Percentiles rank a stretch among this genome's conserved stretches.
phyloP scores from a whole-genome alignment of 139 green algal species.

The Micromonas commoda region DNA sequence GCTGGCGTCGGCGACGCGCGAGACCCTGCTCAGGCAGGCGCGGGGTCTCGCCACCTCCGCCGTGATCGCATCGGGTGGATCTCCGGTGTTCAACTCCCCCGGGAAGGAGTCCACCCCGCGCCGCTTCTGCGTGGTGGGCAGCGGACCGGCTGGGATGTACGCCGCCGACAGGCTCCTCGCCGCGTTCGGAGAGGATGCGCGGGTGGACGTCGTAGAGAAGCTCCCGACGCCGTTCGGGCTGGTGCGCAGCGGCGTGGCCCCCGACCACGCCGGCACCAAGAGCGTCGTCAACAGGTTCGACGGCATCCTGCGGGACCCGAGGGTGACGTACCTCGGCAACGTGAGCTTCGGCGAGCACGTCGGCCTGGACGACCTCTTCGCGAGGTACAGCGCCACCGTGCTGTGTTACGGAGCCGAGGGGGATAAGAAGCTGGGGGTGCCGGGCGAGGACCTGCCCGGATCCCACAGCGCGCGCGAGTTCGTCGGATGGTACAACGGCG shows the following conservation, averaged over 20 bases:
- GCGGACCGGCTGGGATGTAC: slow-evolving; percentile 82
- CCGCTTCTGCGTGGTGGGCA: slow-evolving; percentile 72
- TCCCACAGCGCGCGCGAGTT: slow-evolving; percentile 84
- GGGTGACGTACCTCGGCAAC: slow-evolving; percentile 71
- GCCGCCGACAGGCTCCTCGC: slow-evolving; percentile 48
- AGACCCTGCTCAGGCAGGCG: too few relatives aligned
- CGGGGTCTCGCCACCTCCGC: too few relatives aligned
- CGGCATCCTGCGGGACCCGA: background rate
- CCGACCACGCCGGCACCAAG: slow-evolving; percentile 94
- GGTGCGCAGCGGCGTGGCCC: slow-evolving; percentile 84
- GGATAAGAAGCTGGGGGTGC: slow-evolving; percentile 66
- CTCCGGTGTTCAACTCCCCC: too few relatives aligned
- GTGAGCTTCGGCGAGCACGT: slow-evolving; percentile 67
- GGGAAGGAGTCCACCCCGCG: too few relatives aligned
- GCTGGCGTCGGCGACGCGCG: too few relatives aligned
- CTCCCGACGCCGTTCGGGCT: slow-evolving; percentile 90
- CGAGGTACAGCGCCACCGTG: slow-evolving; percentile 74
- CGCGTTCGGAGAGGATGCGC: background rate
- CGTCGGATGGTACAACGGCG: slow-evolving; percentile 98
- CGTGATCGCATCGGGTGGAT: too few relatives aligned
- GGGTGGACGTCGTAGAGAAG: slow-evolving; percentile 57
- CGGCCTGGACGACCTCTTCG: slow-evolving; percentile 55
- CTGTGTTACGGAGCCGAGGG: slow-evolving; percentile 82
- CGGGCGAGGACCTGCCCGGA: slow-evolving; percentile 59
- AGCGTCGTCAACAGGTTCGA: slow-evolving; percentile 26